Conservation (phyloP, 163 green algal genomes). For the Scenedesmus sp. region DNA sequence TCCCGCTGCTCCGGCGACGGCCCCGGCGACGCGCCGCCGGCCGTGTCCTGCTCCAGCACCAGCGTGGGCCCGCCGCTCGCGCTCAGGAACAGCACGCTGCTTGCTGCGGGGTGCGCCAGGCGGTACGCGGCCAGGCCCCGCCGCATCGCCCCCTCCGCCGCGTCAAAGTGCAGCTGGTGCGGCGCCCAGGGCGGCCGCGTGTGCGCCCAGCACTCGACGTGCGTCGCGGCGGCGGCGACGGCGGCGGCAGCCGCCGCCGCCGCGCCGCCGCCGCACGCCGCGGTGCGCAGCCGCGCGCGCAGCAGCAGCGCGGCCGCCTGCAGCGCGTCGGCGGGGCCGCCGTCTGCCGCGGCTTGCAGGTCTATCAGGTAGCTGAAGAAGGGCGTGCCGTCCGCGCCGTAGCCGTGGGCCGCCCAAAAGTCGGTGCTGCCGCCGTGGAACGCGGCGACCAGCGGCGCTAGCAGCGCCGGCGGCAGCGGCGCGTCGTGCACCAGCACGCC, state of each 20-base stretch:
- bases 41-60: constrained; percentile 16
- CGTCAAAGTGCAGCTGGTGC: constrained; percentile 46
- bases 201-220: constrained; percentile 46
- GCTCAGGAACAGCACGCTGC: constrained; percentile 15
- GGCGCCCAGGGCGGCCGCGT: background rate
- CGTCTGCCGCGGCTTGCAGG: background rate
- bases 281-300: too few species aligned
- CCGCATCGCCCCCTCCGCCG: constrained; percentile 23
- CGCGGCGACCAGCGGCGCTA: constrained; percentile 5
- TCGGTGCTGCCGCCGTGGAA: constrained; percentile 20
- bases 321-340: background rate
- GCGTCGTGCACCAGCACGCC: background rate
- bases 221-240: background rate
- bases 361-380: constrained; percentile 39
- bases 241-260: background rate
- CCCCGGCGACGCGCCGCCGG: background rate
- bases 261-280: background rate
- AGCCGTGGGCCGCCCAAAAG: constrained; percentile 29
- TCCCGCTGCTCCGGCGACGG: background rate
- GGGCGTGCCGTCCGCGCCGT: constrained; percentile 5
- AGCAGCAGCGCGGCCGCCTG: background rate
- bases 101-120: constrained; percentile 13
- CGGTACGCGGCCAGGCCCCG: background rate
- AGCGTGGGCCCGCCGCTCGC: background rate
- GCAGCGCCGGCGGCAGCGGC: background rate